Base-by-base conservation (phyloP, 495 filamentous ascomycete genomes). In the Penicillium flavigenum region DNA sequence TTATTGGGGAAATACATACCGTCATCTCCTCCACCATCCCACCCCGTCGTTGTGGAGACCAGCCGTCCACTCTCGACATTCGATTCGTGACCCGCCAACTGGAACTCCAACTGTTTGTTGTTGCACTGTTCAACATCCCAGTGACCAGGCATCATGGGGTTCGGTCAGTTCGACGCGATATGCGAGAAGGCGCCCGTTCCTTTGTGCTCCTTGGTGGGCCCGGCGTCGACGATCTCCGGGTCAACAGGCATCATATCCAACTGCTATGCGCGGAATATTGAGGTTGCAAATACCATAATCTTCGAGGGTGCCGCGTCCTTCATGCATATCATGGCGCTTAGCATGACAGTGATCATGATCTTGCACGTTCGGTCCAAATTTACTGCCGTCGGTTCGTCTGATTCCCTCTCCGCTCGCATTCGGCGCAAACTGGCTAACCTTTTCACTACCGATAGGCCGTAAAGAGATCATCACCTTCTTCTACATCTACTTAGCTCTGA, bases 391-490 rank as follows among this genome's bases (percentile, higher is more conserved):
- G 94, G 93, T 96, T 81, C 63, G 92, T 86, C 54, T 58, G 43
- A 22, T 47, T 46, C 7, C 36, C n/a, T 17, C 26, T 1, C 27
- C 5, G 4, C 32, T 12, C n/a, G 45, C 29, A n/a, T 41, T 11
- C 42, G 34, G 27, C 20, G 31, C 16, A 53, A 47, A 48, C 12
- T 26, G 16, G 19, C 57, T 63, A 47, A n/a, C 57, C 3, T 26
- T 43, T 26, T 41, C 49, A 6, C 26, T 51, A 38, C 17, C 14
- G 11, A 39, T 73, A 97, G 93, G 94, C 58, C 92, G 94, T 63
- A 98, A 97, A 79, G 94, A 99, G 74, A 98, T 99, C 72, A 89
- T 89, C 39, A 88, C 87, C 10, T 97, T 99, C 81, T 99, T 99
- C 80, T 97, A 97, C 76, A 81, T 96, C 65, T 98, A 91, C 80